These are phyloP conservation scores for Thelonectria discophora DNA, from an alignment of 2,329 filamentous ascomycete genomes.

Conservation along the genomic window DNA sequence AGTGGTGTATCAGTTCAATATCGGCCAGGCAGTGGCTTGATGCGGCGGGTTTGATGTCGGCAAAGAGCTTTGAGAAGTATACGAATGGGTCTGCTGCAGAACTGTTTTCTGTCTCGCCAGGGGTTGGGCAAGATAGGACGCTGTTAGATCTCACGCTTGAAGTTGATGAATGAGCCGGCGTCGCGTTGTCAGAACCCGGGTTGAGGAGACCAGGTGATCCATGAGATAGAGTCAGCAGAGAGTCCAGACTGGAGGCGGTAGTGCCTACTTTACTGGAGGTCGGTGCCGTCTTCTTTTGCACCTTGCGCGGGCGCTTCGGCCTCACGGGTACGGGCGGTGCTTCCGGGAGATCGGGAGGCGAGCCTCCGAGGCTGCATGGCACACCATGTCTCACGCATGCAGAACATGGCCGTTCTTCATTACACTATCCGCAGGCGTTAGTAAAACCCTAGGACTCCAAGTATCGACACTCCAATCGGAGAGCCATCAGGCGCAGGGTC, in stretches of 20 bases:
- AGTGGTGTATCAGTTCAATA: constrained; percentile 32
- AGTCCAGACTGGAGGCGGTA: not conserved
- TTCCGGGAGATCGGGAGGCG: not conserved
- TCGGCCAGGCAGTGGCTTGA: not conserved
- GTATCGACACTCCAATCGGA: too few relatives aligned
- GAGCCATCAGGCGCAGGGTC: not conserved
- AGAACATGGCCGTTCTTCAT: not conserved
- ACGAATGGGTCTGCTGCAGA: not conserved
- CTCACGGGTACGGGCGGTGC: not conserved
- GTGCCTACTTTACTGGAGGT: not conserved
- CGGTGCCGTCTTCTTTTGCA: not conserved
- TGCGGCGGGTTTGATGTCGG: not conserved
- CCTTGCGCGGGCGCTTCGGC: not conserved
- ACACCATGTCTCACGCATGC: not conserved
- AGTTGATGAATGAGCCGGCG: not conserved
- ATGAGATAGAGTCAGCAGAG: not conserved
- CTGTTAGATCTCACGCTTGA: not conserved
- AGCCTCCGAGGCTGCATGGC: not conserved
- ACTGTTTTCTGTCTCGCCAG: not conserved
- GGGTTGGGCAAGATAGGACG: not conserved
- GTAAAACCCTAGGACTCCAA: too few relatives aligned
- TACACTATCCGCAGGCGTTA: not conserved
- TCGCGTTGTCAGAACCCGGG: not conserved
- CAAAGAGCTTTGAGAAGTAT: not conserved
- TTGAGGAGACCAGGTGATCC: not conserved